Conservation (phyloP, 441 rosid species). For the Lepidium campestre region DNA sequence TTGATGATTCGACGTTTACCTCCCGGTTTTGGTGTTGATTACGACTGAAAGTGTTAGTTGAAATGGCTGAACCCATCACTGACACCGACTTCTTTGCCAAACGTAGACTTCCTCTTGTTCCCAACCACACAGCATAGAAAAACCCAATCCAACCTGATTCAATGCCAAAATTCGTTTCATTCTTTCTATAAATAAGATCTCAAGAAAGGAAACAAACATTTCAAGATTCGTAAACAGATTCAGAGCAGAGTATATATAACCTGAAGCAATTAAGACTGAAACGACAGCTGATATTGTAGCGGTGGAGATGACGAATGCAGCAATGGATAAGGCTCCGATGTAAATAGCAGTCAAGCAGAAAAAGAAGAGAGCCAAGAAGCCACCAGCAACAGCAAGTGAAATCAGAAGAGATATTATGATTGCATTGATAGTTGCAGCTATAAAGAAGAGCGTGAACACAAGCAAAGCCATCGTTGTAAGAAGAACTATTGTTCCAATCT, state of each 20-base stretch:
- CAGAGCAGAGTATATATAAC: slow-evolving; percentile 30
- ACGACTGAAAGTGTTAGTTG: slow-evolving; percentile 41
- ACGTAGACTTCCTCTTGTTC: slow-evolving; percentile 48
- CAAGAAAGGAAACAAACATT: not conserved
- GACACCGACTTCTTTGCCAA: slow-evolving; percentile 60
- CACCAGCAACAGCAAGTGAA: slow-evolving; percentile 82
- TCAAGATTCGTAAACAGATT: slow-evolving; percentile 10
- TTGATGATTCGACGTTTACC: slow-evolving; percentile 5
- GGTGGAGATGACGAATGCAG: slow-evolving; percentile 63
- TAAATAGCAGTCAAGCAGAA: slow-evolving; percentile 64
- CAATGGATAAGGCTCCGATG: slow-evolving; percentile 71
- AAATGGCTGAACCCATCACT: slow-evolving; percentile 54
- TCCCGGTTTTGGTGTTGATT: slow-evolving; percentile 18
- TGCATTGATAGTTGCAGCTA: slow-evolving; percentile 77
- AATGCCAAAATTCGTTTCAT: slow-evolving; percentile 13
- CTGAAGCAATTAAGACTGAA: slow-evolving; percentile 66
- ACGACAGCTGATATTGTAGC: slow-evolving; percentile 57
- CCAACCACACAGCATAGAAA: slow-evolving; percentile 69
- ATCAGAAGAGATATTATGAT: slow-evolving; percentile 65
- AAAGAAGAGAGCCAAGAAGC: slow-evolving; percentile 77
- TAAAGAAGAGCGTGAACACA: slow-evolving; percentile 68
- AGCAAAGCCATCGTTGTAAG: slow-evolving; percentile 67
- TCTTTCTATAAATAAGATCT: not conserved
- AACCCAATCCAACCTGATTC: slow-evolving; percentile 91
- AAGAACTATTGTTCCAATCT: slow-evolving; percentile 73